Conservation (phyloP, 2,329 filamentous ascomycete genomes). For the Paecilomyces dactylethromorphus region DNA sequence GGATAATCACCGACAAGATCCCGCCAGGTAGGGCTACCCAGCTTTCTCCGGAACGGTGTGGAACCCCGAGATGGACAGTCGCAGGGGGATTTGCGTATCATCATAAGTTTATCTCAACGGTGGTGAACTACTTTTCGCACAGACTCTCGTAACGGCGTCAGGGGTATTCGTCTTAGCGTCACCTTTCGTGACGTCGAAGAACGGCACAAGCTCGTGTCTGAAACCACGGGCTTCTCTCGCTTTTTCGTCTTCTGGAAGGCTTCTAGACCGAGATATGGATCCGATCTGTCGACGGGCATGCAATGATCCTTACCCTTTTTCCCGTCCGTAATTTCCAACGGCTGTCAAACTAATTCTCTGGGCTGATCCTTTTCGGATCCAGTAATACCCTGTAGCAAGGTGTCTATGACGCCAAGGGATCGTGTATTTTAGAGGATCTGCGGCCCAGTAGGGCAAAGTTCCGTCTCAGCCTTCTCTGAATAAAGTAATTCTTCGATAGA, state of each 20-base stretch:
- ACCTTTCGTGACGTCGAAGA: neutral
- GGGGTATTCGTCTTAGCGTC: neutral
- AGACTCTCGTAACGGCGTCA: neutral
- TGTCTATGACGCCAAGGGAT: neutral
- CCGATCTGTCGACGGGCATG: neutral
- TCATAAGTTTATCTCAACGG: neutral
- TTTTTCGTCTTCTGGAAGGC: neutral
- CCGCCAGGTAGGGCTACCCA: neutral
- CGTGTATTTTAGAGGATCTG: neutral
- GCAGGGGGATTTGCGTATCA: neutral
- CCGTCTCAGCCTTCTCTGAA: neutral
- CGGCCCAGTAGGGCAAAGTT: neutral
- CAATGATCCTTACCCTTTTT: neutral
- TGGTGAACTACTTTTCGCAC: neutral
- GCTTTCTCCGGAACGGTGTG: neutral
- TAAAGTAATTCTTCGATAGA: neutral
- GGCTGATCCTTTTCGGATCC: neutral
- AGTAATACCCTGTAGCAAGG: too few relatives aligned
- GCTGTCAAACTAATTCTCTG: neutral
- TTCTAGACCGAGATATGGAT: neutral
- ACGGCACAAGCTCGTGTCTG: neutral
- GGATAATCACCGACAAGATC: neutral
- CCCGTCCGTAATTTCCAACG: neutral
- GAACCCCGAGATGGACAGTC: neutral
- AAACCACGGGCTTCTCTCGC: neutral